Percentiles rank a stretch among this genome's conserved stretches.
Conservation (phyloP, 257 asterid species). For the Striga asiatica region DNA sequence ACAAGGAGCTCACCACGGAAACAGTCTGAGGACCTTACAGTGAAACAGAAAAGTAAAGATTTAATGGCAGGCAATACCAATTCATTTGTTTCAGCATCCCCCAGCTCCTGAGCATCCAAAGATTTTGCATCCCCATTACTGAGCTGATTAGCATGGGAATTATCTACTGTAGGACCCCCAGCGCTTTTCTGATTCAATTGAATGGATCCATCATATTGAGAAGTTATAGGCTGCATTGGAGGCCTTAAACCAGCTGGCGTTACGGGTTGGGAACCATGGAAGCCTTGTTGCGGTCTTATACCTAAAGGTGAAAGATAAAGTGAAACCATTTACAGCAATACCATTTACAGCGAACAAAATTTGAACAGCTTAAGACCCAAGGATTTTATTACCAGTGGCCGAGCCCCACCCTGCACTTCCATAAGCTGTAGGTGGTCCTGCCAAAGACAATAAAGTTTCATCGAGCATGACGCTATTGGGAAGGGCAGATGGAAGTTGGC, state of each 20-base stretch:
- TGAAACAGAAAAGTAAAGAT: not conserved
- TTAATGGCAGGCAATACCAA: conserved; percentile 42
- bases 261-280: conserved; percentile 45
- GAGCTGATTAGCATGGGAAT: conserved; percentile 32
- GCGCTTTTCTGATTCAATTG: conserved; percentile 50
- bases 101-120: conserved; percentile 34
- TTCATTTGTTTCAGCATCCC: conserved; percentile 37
- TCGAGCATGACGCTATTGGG: conserved; percentile 83
- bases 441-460: conserved; percentile 60
- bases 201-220: conserved; percentile 53
- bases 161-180: conserved; percentile 34
- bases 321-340: too few relatives aligned
- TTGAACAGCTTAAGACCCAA: conserved; percentile 6
- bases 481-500: conserved; percentile 54
- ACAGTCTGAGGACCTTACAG: not conserved
- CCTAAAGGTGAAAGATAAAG: conserved; percentile 38
- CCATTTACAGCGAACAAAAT: conserved; percentile 7
- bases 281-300: conserved; percentile 49
- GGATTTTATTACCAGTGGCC: conserved; percentile 43
- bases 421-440: conserved; percentile 72
- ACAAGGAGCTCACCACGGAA: not conserved
- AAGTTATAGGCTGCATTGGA: conserved; percentile 38
- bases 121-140: conserved; percentile 49
- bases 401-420: conserved; percentile 59
- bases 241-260: conserved; percentile 62